A percentile compares a stretch with the other conserved stretches of the same genome.
Conservation (phyloP, 169 alveolate species). For the Cryptosporidium sp. region DNA sequence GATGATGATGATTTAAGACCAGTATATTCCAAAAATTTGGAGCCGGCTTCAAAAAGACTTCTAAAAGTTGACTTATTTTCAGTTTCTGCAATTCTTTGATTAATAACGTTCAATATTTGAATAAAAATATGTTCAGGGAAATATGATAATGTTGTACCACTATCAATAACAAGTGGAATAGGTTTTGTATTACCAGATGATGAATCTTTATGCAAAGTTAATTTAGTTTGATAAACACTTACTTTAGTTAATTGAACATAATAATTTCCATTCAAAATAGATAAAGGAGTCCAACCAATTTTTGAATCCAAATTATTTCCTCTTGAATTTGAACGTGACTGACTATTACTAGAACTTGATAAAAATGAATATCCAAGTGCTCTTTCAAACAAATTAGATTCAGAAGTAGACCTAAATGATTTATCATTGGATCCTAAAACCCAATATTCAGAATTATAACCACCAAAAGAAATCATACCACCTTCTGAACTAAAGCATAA, state of each 20-base stretch:
- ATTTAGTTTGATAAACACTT: conserved; percentile 28
- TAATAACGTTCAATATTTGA: conserved; percentile 70
- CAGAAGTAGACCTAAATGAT: conserved; percentile 30
- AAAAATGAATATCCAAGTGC: conserved; percentile 32
- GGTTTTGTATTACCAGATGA: conserved; percentile 32
- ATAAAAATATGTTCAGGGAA: conserved; percentile 78
- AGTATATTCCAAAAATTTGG: conserved; percentile 36
- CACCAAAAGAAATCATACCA: conserved; percentile 70
- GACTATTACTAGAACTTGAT: background rate
- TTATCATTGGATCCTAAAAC: conserved; percentile 7
- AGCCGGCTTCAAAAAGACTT: conserved; percentile 63
- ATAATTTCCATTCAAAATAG: conserved; percentile 69
- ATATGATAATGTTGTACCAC: conserved; percentile 81
- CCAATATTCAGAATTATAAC: conserved; percentile 75
- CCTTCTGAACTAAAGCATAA: conserved; percentile 74
- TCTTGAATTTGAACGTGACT: background rate
- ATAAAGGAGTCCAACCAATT: conserved; percentile 61
- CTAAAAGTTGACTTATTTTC: conserved; percentile 46
- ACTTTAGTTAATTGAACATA: conserved; percentile 31
- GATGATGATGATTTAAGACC: conserved; percentile 20
- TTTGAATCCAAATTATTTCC: background rate
- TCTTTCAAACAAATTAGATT: background rate
- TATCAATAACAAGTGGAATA: conserved; percentile 71
- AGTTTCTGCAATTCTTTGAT: conserved; percentile 61
- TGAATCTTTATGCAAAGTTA: conserved; percentile 29